Base-by-base conservation (phyloP, 495 filamentous ascomycete species). In the Penicillium manginii region DNA sequence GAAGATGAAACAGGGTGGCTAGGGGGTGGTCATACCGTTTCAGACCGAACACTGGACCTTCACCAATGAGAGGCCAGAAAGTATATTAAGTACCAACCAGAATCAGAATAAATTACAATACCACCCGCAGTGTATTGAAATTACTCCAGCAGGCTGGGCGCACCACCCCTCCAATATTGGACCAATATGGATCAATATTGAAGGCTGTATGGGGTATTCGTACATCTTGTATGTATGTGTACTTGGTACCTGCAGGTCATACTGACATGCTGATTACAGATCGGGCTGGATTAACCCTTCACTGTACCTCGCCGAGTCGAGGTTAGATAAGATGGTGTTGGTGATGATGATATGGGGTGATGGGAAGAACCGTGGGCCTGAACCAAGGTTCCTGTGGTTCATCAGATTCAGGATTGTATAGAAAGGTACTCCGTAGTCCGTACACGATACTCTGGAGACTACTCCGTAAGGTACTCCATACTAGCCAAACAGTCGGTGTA, bases 401-500 rank as follows among this genome's bases (percentile, higher is more conserved):
- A 4, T 29, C 26, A 29, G 26, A 8, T 29, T 29, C 5, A 29
- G 6, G 6, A 29, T 29, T 29, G 26, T 29, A 8, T 29, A 29
- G 26, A 29, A 29, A n/a, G n/a, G n/a, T n/a, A n/a, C n/a, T n/a
- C n/a, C n/a, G n/a, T n/a, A n/a, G n/a, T n/a, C n/a, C n/a, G n/a
- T n/a, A n/a, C n/a, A n/a, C n/a, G n/a, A n/a, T n/a, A n/a, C n/a
- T n/a, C n/a, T n/a, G n/a, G n/a, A n/a, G n/a, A n/a, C n/a, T n/a
- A n/a, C n/a, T n/a, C n/a, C n/a, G n/a, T n/a, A n/a, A n/a, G n/a
- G n/a, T n/a, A n/a, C 26, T 17, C n/a, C 40, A 19, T n/a, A 43
- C 3, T 43, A 39, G 47, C 60, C 59, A 66, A 62, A 68, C 62
- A 64, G 66, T 68, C 66, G 66, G 66, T 66, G 66, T 69, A 63